These are phyloP conservation scores for Magnolia kwangsiensis DNA, from an alignment of 164 flowering plant genomes.

Conservation along the genomic window DNA sequence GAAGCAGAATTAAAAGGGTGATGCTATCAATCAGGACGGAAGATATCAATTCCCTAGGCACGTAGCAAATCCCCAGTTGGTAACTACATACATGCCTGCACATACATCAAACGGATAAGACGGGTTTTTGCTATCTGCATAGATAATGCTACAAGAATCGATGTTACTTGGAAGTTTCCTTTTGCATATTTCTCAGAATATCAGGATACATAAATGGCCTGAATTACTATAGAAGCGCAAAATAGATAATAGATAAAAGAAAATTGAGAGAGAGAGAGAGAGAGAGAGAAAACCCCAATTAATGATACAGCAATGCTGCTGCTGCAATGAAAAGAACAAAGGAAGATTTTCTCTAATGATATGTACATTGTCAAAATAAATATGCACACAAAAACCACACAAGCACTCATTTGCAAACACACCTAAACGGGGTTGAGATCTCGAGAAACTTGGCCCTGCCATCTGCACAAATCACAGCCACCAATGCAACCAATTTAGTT, in stretches of 20 bases:
- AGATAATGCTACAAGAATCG: neutral
- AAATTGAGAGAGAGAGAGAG: neutral
- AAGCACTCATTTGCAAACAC: conserved; percentile 12
- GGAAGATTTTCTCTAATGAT: conserved; percentile 23
- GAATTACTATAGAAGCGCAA: neutral
- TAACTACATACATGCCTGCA: neutral
- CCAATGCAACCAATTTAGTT: neutral
- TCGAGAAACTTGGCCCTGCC: conserved; percentile 74
- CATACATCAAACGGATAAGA: neutral
- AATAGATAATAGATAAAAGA: neutral
- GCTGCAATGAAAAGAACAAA: conserved; percentile 13
- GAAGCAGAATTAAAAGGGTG: neutral
- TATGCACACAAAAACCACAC: conserved; percentile 29
- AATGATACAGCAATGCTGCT: conserved; percentile 20
- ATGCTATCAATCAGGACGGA: neutral
- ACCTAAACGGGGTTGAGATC: conserved; percentile 52
- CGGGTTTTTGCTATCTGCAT: neutral
- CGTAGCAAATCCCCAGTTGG: neutral
- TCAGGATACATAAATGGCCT: neutral
- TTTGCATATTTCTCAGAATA: neutral
- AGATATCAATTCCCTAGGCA: neutral
- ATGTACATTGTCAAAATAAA: conserved; percentile 41
- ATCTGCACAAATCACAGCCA: conserved; percentile 48
- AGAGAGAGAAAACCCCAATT: conserved; percentile 1
- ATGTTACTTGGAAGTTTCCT: neutral